Conservation (phyloP, 2,329 filamentous ascomycete genomes). For the Cordyceps farinosa region DNA sequence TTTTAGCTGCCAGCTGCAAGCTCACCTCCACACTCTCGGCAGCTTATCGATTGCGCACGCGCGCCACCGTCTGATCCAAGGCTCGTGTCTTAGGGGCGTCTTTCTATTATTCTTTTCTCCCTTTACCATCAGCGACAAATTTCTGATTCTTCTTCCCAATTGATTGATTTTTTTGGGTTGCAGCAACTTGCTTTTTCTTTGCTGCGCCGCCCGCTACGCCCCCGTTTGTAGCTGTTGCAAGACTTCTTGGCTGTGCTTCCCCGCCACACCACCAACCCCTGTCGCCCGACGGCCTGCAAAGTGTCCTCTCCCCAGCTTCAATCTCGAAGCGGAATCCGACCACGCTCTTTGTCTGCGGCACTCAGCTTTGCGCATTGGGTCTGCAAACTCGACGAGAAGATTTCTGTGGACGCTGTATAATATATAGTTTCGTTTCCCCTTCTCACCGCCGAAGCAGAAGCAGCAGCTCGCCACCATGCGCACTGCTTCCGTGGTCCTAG, state of each 20-base stretch:
- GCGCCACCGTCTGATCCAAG: background rate
- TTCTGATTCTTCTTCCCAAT: background rate
- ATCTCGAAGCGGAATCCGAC: background rate
- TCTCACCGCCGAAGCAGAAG: background rate
- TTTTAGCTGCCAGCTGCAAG: background rate
- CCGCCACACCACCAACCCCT: slow-evolving; percentile 7
- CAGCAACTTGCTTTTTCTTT: background rate
- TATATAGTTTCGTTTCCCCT: background rate
- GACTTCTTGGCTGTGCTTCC: background rate
- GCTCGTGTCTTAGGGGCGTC: background rate
- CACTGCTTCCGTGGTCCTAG: slow-evolving; percentile 10
- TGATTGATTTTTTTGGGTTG: background rate
- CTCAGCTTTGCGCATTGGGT: background rate
- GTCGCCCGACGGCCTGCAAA: slow-evolving; percentile 9
- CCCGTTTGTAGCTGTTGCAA: background rate
- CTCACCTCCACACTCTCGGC: slow-evolving; percentile 2
- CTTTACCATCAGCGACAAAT: background rate
- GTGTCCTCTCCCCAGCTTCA: slow-evolving; percentile 8
- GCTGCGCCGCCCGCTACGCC: background rate
- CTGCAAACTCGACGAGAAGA: background rate
- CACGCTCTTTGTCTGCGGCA: background rate
- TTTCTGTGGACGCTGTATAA: background rate
- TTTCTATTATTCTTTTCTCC: too few species aligned
- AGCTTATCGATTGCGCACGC: slow-evolving; percentile 16
- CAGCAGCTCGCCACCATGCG: slow-evolving; percentile 12